These are phyloP conservation scores for Saprolegnia diclina DNA, from an alignment of 352 stramenopile species.

Conservation along the genomic window DNA sequence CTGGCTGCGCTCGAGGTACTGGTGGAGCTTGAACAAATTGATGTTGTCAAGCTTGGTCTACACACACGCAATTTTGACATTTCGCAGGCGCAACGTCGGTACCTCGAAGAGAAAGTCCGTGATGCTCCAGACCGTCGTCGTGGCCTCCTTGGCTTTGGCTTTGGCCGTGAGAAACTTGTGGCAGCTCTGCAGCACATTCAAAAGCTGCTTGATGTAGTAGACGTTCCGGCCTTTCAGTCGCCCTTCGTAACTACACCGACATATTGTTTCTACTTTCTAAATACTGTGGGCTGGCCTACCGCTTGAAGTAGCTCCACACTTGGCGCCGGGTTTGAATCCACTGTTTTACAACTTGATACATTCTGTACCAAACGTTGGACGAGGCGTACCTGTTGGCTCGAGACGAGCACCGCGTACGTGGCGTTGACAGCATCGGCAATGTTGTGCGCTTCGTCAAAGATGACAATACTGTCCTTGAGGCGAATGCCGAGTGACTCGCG, in stretches of 20 bases:
- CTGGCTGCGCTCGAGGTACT: constrained; percentile 72
- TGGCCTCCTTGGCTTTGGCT: constrained; percentile 11
- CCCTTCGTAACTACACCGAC: constrained; percentile 77
- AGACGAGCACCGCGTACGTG: constrained; percentile 71
- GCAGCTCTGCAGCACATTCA: constrained; percentile 66
- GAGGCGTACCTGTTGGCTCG: constrained; percentile 27
- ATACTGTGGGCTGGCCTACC: neutral
- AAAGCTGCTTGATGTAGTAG: constrained; percentile 88
- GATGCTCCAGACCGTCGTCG: constrained; percentile 54
- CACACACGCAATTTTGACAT: neutral
- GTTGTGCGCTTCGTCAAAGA: constrained; percentile 99
- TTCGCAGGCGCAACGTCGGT: constrained; percentile 20
- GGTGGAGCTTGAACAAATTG: constrained; percentile 86
- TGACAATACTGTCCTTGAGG: constrained; percentile 87
- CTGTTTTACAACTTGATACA: neutral
- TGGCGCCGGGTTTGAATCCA: constrained; percentile 39
- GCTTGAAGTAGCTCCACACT: constrained; percentile 79
- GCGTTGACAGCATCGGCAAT: constrained; percentile 94
- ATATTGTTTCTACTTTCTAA: no score
- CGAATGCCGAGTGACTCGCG: constrained; percentile 85
- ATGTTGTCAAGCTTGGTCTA: constrained; percentile 55
- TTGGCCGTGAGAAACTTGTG: constrained; percentile 67
- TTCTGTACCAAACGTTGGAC: neutral
- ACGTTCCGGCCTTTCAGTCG: constrained; percentile 78
- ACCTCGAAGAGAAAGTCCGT: constrained; percentile 83